Evolutionary conservation across 768 basidiomycete species (phyloP).

Genomic region (Leucosporidium yakuticum): DNA sequence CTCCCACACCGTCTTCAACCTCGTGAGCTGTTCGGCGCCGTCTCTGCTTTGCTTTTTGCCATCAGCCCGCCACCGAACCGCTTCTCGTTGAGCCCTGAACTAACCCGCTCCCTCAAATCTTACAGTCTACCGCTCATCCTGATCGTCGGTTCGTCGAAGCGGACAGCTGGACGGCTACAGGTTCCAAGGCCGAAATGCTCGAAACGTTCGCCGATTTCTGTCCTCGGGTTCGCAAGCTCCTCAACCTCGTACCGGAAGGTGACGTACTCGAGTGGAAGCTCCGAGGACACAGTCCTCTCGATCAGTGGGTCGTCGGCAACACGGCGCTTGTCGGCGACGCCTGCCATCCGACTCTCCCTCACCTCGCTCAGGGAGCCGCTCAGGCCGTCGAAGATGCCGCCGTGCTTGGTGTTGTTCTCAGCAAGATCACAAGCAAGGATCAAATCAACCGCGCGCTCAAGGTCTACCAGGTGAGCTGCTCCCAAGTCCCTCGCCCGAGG

Average conservation of each 20-base stretch:
- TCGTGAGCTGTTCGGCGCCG: slow-evolving; percentile 33
- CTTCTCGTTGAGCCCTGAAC: no score
- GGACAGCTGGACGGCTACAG: slow-evolving; percentile 44
- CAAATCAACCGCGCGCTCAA: slow-evolving; percentile 38
- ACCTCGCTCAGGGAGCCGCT: slow-evolving; percentile 46
- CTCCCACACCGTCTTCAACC: slow-evolving; percentile 44
- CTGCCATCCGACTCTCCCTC: slow-evolving; percentile 45
- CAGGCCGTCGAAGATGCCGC: slow-evolving; percentile 49
- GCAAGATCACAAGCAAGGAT: slow-evolving; percentile 35
- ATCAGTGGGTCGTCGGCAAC: slow-evolving; percentile 45
- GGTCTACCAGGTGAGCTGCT: slow-evolving; percentile 32
- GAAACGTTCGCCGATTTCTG: slow-evolving; percentile 45
- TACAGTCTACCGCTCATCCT: slow-evolving; percentile 42
- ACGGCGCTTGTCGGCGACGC: slow-evolving; percentile 46
- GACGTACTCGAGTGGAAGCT: slow-evolving; percentile 49
- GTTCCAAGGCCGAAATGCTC: slow-evolving; percentile 45
- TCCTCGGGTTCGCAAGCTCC: slow-evolving; percentile 43
- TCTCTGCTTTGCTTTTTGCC: background rate
- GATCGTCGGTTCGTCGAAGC: slow-evolving; percentile 44
- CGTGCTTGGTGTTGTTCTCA: slow-evolving; percentile 43
- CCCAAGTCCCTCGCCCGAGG: background rate
- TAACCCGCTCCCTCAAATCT: no score
- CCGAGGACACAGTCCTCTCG: slow-evolving; percentile 44
- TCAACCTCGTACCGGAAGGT: slow-evolving; percentile 43
- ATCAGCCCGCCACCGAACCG: background rate